A percentile compares a stretch with the other conserved stretches of the same genome.
These are phyloP conservation scores for Larix kaempferi DNA, from an alignment of 75 land plant genomes.

Conservation along the genomic window DNA sequence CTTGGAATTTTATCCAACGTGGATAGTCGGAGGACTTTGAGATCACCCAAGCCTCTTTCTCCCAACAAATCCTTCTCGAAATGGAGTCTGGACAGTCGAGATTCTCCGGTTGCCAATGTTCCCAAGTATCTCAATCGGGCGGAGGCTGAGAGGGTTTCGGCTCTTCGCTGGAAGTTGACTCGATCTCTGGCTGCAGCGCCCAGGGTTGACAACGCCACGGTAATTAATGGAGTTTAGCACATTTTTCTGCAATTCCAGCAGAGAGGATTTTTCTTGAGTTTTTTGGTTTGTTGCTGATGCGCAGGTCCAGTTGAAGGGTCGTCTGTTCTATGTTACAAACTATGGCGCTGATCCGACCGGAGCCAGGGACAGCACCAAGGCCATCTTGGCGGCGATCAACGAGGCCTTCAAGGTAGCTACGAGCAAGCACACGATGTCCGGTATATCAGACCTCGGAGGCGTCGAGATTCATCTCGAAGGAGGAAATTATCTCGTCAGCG, in stretches of 20 bases:
- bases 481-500: constrained; percentile 55
- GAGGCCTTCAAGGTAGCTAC: constrained; percentile 35
- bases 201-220: too few relatives aligned
- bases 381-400: constrained; percentile 28
- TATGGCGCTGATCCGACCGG: constrained; percentile 68
- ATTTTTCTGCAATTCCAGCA: too few relatives aligned
- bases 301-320: background rate
- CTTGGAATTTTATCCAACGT: background rate
- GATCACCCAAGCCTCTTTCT: background rate
- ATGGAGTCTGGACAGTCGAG: too few relatives aligned
- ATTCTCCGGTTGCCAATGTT: too few relatives aligned
- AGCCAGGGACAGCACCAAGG: constrained; percentile 42
- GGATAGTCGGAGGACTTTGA: constrained; percentile 1
- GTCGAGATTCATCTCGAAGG: constrained; percentile 60
- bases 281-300: too few relatives aligned
- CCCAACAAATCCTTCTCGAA: too few relatives aligned
- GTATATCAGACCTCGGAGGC: constrained; percentile 60
- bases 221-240: too few relatives aligned
- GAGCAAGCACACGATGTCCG: constrained; percentile 25
- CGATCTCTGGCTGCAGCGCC: too few relatives aligned
- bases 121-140: too few relatives aligned
- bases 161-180: too few relatives aligned
- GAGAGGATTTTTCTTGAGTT: too few relatives aligned
- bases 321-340: constrained; percentile 40
- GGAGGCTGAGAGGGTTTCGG: too few relatives aligned